phyloP scores from a whole-genome alignment of 768 basidiomycete species.

The Serendipita sp. region DNA sequence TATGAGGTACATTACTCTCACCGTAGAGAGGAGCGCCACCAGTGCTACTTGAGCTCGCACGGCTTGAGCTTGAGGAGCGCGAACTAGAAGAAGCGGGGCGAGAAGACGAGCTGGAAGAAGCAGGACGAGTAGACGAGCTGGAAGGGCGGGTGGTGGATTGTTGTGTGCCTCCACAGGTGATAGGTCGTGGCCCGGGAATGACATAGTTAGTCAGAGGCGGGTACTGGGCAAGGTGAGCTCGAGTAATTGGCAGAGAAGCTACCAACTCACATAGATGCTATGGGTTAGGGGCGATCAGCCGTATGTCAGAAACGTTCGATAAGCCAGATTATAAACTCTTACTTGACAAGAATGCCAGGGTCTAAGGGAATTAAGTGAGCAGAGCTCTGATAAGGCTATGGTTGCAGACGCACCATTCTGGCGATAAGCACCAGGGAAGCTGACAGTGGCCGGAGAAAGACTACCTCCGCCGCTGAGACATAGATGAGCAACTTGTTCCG shows the following conservation, averaged over 20 bases:
- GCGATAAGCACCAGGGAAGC: background rate
- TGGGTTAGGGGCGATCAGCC: background rate
- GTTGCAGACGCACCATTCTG: slow-evolving; percentile 12
- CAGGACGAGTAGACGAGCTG: background rate
- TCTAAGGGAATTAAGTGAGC: slow-evolving; percentile 9
- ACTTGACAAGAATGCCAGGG: slow-evolving; percentile 22
- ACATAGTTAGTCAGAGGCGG: background rate
- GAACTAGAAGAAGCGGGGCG: background rate
- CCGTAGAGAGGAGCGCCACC: background rate
- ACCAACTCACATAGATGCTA: background rate
- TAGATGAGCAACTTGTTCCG: background rate
- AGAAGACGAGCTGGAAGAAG: background rate
- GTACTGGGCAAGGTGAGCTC: background rate
- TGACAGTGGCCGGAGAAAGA: background rate
- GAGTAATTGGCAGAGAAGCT: background rate
- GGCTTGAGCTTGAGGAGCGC: background rate
- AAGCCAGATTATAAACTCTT: background rate
- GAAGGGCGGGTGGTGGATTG: background rate
- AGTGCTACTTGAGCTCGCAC: too few species aligned
- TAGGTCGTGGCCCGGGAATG: slow-evolving; percentile 16
- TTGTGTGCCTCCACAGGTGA: slow-evolving; percentile 16
- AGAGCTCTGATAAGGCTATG: background rate
- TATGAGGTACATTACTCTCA: background rate
- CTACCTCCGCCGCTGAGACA: background rate
- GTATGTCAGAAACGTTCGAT: background rate